Evolutionary conservation across 2,329 filamentous ascomycete species (phyloP).

Genomic region (Exophiala aquamarina): DNA sequence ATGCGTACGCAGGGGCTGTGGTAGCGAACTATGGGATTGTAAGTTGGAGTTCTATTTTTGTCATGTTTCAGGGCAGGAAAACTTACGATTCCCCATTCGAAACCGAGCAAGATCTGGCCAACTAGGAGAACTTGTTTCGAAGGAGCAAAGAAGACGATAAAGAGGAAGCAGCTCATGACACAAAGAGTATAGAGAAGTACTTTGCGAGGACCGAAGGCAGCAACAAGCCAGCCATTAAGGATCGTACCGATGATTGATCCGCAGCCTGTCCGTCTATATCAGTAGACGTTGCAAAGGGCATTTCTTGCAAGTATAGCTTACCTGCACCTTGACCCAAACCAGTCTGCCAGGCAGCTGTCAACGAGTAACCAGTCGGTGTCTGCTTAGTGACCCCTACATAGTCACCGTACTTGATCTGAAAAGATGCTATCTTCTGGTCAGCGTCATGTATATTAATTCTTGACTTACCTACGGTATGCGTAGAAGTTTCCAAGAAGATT

Average conservation of each 20-base stretch:
- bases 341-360: slow-evolving; percentile 21
- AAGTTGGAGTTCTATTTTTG: slow-evolving; percentile 29
- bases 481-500: slow-evolving; percentile 53
- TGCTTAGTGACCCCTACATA: slow-evolving; percentile 10
- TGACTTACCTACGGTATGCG: slow-evolving; percentile 36
- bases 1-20: slow-evolving; percentile 61
- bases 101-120: slow-evolving; percentile 51
- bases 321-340: slow-evolving; percentile 16
- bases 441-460: neutral
- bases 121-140: slow-evolving; percentile 47
- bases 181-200: slow-evolving; percentile 49
- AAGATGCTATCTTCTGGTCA: slow-evolving; percentile 10
- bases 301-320: neutral
- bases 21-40: slow-evolving; percentile 24
- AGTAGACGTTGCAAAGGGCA: neutral
- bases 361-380: slow-evolving; percentile 14
- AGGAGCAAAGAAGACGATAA: slow-evolving; percentile 53
- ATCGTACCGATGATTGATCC: slow-evolving; percentile 59
- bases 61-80: slow-evolving; percentile 39
- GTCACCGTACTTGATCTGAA: slow-evolving; percentile 17
- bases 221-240: slow-evolving; percentile 49
- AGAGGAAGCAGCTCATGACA: slow-evolving; percentile 47
- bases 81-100: slow-evolving; percentile 31
- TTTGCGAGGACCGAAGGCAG: slow-evolving; percentile 48
- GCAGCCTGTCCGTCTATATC: slow-evolving; percentile 44